Evolutionary conservation across 164 flowering plant genomes (phyloP).

Genomic region (Tinospora cordifolia): DNA sequence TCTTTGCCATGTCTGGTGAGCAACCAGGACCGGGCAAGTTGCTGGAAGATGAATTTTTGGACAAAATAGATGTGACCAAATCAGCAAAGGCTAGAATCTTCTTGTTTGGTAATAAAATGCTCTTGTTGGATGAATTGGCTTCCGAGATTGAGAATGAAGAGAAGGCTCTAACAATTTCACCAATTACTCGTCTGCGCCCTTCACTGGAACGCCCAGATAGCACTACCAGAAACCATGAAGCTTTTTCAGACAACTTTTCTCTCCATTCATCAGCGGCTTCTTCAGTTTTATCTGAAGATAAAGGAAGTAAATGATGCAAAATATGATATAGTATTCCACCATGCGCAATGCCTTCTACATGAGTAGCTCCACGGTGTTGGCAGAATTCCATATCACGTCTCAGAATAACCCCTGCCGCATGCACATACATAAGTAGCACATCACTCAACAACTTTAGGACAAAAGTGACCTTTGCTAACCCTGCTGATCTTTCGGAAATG

Average conservation of each 20-base stretch:
- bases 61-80: slow-evolving; percentile 68
- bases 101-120: slow-evolving; percentile 50
- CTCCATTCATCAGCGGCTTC: slow-evolving; percentile 68
- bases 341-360: slow-evolving; percentile 36
- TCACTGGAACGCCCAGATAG: slow-evolving; percentile 82
- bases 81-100: slow-evolving; percentile 66
- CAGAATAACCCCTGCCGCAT: slow-evolving; percentile 65
- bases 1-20: slow-evolving; percentile 78
- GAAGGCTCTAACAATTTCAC: slow-evolving; percentile 70
- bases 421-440: slow-evolving; percentile 78
- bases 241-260: slow-evolving; percentile 80
- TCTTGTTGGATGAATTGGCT: slow-evolving; percentile 40
- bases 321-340: slow-evolving; percentile 76
- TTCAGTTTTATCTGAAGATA: slow-evolving; percentile 46
- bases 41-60: slow-evolving; percentile 67
- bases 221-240: slow-evolving; percentile 81
- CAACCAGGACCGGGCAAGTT: slow-evolving; percentile 72
- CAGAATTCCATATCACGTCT: slow-evolving; percentile 61
- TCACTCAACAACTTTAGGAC: slow-evolving; percentile 85
- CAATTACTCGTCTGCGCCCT: slow-evolving; percentile 72
- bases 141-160: slow-evolving; percentile 40
- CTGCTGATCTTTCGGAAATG: slow-evolving; percentile 58
- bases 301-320: slow-evolving; percentile 59
- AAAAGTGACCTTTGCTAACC: slow-evolving; percentile 73
- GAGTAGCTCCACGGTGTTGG: slow-evolving; percentile 47